phyloP scores from a whole-genome alignment of 2,329 filamentous ascomycete genomes.

The Beauveria brongniartii region DNA sequence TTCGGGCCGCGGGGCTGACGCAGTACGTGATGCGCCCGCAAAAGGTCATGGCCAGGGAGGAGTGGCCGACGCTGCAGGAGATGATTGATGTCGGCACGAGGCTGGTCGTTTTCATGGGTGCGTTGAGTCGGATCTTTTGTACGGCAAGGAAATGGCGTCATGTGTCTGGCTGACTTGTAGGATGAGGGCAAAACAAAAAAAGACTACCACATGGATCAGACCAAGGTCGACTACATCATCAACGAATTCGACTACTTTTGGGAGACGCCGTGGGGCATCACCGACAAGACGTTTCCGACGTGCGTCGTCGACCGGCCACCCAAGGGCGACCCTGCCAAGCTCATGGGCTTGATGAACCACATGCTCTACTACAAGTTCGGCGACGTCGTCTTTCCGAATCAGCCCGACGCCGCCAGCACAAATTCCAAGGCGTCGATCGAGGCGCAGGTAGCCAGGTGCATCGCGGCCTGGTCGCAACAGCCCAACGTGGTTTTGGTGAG shows the following conservation, averaged over 20 bases:
- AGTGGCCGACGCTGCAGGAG: slow-evolving; percentile 62
- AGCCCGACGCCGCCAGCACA: slow-evolving; percentile 22
- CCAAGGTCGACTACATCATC: slow-evolving; percentile 52
- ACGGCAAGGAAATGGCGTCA: not conserved
- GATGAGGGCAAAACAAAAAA: slow-evolving; percentile 14
- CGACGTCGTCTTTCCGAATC: slow-evolving; percentile 29
- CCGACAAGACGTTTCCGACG: slow-evolving; percentile 48
- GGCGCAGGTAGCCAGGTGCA: slow-evolving; percentile 22
- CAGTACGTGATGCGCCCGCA: slow-evolving; percentile 47
- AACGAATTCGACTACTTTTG: slow-evolving; percentile 59
- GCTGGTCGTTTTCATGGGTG: slow-evolving; percentile 64
- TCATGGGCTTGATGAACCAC: slow-evolving; percentile 39
- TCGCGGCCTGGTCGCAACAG: slow-evolving; percentile 17
- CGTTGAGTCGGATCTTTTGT: slow-evolving; percentile 11
- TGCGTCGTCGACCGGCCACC: slow-evolving; percentile 58
- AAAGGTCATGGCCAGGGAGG: slow-evolving; percentile 30
- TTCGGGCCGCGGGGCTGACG: slow-evolving; percentile 46
- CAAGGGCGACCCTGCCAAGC: slow-evolving; percentile 27
- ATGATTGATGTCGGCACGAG: slow-evolving; percentile 56
- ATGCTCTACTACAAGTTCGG: slow-evolving; percentile 17
- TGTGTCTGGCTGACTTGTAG: not conserved
- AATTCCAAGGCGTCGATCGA: slow-evolving; percentile 26
- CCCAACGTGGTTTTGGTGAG: slow-evolving; percentile 30
- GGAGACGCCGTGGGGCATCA: slow-evolving; percentile 64
- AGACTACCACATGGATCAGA: slow-evolving; percentile 51